Percentiles rank a stretch among this genome's conserved stretches.
Conservation (phyloP, 169 alveolate genomes). For the Theileria annulata region DNA sequence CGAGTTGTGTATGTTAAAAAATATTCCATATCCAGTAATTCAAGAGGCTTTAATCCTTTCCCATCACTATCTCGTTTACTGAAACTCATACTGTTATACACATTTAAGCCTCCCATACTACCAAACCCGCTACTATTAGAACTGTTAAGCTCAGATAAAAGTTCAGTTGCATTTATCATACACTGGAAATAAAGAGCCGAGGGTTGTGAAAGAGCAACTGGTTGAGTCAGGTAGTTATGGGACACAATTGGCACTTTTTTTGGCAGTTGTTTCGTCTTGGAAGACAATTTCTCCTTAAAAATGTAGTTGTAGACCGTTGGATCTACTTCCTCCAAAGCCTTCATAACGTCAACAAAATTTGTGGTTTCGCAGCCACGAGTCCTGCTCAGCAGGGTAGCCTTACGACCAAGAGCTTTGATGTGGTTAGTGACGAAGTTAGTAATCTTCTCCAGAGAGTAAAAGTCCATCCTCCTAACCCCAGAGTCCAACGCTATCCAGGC, state of each 20-base stretch:
- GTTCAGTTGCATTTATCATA: slow-evolving; percentile 56
- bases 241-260: slow-evolving; percentile 42
- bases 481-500: slow-evolving; percentile 66
- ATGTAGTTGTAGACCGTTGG: slow-evolving; percentile 40
- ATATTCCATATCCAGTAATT: slow-evolving; percentile 37
- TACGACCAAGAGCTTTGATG: slow-evolving; percentile 53
- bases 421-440: slow-evolving; percentile 45
- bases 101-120: neutral
- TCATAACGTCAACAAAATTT: slow-evolving; percentile 63
- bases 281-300: slow-evolving; percentile 44
- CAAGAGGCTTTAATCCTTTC: slow-evolving; percentile 13
- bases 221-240: slow-evolving; percentile 51
- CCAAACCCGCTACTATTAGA: slow-evolving; percentile 1
- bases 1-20: slow-evolving; percentile 34
- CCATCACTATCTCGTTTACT: slow-evolving; percentile 15
- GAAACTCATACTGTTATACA: slow-evolving; percentile 12
- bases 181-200: slow-evolving; percentile 60
- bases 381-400: slow-evolving; percentile 53
- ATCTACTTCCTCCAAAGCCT: slow-evolving; percentile 51
- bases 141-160: slow-evolving; percentile 42
- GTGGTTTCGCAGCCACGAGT: slow-evolving; percentile 60
- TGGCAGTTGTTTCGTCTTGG: slow-evolving; percentile 54
- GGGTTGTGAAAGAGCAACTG: slow-evolving; percentile 59
- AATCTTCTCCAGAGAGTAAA: slow-evolving; percentile 44
- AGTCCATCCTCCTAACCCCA: slow-evolving; percentile 63